Evolutionary conservation across 1,284 basidiomycete genomes (phyloP).

Genomic region (Irpex lacteus): DNA sequence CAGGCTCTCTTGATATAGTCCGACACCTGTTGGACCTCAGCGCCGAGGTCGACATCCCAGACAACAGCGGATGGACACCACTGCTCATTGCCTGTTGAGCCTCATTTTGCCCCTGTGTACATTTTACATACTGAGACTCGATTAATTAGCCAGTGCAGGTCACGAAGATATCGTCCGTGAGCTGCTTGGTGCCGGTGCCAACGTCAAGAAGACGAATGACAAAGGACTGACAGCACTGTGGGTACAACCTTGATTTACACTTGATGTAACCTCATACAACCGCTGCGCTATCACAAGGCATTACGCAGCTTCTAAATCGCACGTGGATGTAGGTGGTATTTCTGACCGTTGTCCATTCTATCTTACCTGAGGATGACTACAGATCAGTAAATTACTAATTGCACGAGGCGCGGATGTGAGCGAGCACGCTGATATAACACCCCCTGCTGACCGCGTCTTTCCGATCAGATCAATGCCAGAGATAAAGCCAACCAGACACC

Average conservation of each 20-base stretch:
- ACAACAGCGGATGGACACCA: conserved; percentile 82
- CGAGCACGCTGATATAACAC: conserved; percentile 11
- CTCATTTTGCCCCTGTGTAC: neutral
- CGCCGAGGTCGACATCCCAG: conserved; percentile 69
- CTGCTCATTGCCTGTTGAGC: conserved; percentile 81
- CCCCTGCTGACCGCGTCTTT: neutral
- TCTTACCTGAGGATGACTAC: conserved; percentile 12
- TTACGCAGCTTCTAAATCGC: conserved; percentile 93
- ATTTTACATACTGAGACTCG: neutral
- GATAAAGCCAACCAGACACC: conserved; percentile 90
- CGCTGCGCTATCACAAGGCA: conserved; percentile 50
- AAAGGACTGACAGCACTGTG: conserved; percentile 88
- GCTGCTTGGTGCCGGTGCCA: conserved; percentile 81
- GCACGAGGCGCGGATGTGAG: conserved; percentile 83
- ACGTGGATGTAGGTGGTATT: conserved; percentile 60
- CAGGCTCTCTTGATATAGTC: conserved; percentile 66
- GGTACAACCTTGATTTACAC: conserved; percentile 28
- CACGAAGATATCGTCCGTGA: conserved; percentile 77
- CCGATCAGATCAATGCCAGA: conserved; percentile 80
- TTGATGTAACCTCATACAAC: neutral
- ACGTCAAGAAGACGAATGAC: conserved; percentile 78
- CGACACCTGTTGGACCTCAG: conserved; percentile 74
- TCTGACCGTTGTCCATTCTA: conserved; percentile 1
- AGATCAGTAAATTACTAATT: conserved; percentile 88
- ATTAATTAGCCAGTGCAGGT: conserved; percentile 70